phyloP scores from a whole-genome alignment of 352 stramenopile genomes.

The Thalassiosira gravida region DNA sequence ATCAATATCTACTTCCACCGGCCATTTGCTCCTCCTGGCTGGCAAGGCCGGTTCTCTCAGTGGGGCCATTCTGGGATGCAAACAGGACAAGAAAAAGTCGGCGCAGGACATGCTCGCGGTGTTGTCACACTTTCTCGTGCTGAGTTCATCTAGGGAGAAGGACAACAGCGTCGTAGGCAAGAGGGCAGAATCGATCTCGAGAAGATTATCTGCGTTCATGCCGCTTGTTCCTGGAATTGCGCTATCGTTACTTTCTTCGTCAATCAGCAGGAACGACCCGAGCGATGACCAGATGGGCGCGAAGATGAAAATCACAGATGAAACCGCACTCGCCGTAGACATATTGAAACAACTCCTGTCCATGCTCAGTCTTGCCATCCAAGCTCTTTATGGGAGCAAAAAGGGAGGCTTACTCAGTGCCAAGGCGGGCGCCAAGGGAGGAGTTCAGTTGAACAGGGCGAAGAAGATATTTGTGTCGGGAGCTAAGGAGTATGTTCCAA shows the following conservation, averaged over 20 bases:
- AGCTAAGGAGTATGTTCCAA: slow-evolving; percentile 72
- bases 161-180: slow-evolving; percentile 32
- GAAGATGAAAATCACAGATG: slow-evolving; percentile 35
- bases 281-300: slow-evolving; percentile 17
- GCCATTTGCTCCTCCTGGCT: slow-evolving; percentile 46
- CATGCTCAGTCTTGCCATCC: slow-evolving; percentile 75
- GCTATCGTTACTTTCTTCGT: slow-evolving; percentile 66
- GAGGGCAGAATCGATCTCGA: slow-evolving; percentile 57
- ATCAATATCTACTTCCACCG: slow-evolving; percentile 42
- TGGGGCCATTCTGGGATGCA: slow-evolving; percentile 42
- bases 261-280: slow-evolving; percentile 23
- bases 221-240: slow-evolving; percentile 80
- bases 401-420: slow-evolving; percentile 65
- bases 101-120: slow-evolving; percentile 28
- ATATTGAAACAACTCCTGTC: slow-evolving; percentile 63
- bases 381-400: slow-evolving; percentile 76
- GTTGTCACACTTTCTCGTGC: slow-evolving; percentile 57
- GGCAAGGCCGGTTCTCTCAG: slow-evolving; percentile 50
- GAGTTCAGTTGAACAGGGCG: slow-evolving; percentile 37
- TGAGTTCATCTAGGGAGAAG: slow-evolving; percentile 53
- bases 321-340: slow-evolving; percentile 39
- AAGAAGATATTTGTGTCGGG: slow-evolving; percentile 67
- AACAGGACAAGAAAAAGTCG: slow-evolving; percentile 5
- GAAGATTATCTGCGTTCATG: slow-evolving; percentile 76
- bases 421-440: slow-evolving; percentile 30